phyloP scores from a whole-genome alignment of 78 protist genomes.

The Polysphondylium violaceum region DNA sequence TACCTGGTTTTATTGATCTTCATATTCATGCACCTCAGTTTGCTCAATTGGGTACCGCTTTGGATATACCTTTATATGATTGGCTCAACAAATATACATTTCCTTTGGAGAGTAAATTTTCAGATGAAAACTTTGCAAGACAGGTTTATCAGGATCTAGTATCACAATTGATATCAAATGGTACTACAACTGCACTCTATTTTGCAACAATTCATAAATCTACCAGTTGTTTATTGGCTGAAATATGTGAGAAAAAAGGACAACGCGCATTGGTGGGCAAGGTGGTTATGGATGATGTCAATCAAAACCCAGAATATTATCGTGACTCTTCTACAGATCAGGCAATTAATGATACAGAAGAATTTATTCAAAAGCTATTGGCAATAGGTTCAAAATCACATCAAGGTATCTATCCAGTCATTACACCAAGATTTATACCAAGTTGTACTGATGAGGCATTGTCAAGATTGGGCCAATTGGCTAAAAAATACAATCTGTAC shows the following conservation, averaged over 20 bases:
- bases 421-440: slow-evolving; percentile 93
- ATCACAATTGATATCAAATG: slow-evolving; percentile 65
- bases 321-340: slow-evolving; percentile 83
- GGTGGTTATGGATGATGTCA: slow-evolving; percentile 87
- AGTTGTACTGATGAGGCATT: slow-evolving; percentile 85
- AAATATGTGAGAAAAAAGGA: slow-evolving; percentile 51
- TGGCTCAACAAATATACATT: slow-evolving; percentile 95
- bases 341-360: slow-evolving; percentile 45
- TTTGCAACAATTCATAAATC: slow-evolving; percentile 93
- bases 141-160: slow-evolving; percentile 81
- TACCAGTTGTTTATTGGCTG: slow-evolving; percentile 64
- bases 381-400: slow-evolving; percentile 1
- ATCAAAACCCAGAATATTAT: slow-evolving; percentile 91
- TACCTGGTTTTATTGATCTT: slow-evolving; percentile 94
- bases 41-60: slow-evolving; percentile 86
- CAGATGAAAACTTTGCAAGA: slow-evolving; percentile 82
- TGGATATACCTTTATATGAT: slow-evolving; percentile 88
- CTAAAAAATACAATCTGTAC: not conserved
- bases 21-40: slow-evolving; percentile 96
- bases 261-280: slow-evolving; percentile 95
- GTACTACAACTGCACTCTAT: slow-evolving; percentile 91
- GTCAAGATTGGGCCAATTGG: slow-evolving; percentile 20
- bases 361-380: slow-evolving; percentile 23
- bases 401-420: slow-evolving; percentile 59
- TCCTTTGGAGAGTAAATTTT: slow-evolving; percentile 84